Conservation (phyloP, 2,329 filamentous ascomycete genomes). For the Paraconiothyrium sp. region DNA sequence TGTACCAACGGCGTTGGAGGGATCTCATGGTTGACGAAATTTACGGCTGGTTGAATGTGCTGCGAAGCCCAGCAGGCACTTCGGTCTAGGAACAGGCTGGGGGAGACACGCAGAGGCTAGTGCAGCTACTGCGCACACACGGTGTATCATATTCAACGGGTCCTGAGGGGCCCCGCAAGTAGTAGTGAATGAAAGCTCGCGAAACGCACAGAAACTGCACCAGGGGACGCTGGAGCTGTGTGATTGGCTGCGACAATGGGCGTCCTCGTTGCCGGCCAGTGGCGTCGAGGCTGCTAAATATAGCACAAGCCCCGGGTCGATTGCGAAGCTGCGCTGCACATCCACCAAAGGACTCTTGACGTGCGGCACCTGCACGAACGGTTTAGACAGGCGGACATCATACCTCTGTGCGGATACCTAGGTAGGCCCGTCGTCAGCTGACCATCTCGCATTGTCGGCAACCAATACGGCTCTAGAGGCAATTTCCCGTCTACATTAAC, state of each 20-base stretch:
- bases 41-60: slow-evolving; percentile 36
- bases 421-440: slow-evolving; percentile 24
- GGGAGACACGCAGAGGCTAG: slow-evolving; percentile 40
- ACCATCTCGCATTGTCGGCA: slow-evolving; percentile 34
- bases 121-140: slow-evolving; percentile 42
- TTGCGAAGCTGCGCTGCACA: slow-evolving; percentile 28
- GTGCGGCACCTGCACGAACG: slow-evolving; percentile 24
- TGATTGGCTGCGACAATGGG: slow-evolving; percentile 27
- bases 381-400: slow-evolving; percentile 25
- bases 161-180: slow-evolving; percentile 22
- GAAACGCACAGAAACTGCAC: slow-evolving; percentile 10
- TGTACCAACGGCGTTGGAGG: slow-evolving; percentile 36
- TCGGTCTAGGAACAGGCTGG: slow-evolving; percentile 21
- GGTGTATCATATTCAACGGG: slow-evolving; percentile 42
- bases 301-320: slow-evolving; percentile 25
- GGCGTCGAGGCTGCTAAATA: slow-evolving; percentile 23
- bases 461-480: slow-evolving; percentile 39
- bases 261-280: slow-evolving; percentile 20
- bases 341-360: slow-evolving; percentile 21
- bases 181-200: slow-evolving; percentile 30
- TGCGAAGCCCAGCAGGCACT: slow-evolving; percentile 28
- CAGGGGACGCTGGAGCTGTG: slow-evolving; percentile 3
- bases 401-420: slow-evolving; percentile 20
- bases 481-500: slow-evolving; percentile 47
- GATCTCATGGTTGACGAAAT: slow-evolving; percentile 28